Evolutionary conservation across 495 filamentous ascomycete species (phyloP).

Genomic region (Venustampulla echinocandica): DNA sequence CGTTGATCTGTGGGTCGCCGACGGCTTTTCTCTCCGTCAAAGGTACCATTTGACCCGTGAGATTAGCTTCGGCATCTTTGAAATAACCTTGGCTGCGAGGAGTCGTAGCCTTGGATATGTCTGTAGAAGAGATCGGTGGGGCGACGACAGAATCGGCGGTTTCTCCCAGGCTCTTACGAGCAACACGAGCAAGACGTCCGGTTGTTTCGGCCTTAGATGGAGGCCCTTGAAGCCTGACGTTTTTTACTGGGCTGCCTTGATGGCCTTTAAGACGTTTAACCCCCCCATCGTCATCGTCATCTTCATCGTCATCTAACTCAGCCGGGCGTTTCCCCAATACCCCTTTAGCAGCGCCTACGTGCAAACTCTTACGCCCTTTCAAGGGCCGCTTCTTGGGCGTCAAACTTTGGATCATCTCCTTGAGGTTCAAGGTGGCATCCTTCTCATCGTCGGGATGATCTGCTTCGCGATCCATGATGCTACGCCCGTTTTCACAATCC

Average conservation of each 20-base stretch:
- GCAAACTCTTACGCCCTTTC: conserved; percentile 64
- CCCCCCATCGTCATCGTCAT: conserved; percentile 51
- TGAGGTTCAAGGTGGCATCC: conserved; percentile 55
- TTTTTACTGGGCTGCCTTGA: conserved; percentile 71
- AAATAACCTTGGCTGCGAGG: conserved; percentile 44
- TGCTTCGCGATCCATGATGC: conserved; percentile 40
- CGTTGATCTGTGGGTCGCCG: conserved; percentile 22
- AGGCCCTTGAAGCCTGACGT: conserved; percentile 56
- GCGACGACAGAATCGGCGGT: conserved; percentile 23
- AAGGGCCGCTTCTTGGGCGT: conserved; percentile 66
- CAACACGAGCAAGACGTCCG: conserved; percentile 48
- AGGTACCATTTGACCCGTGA: conserved; percentile 33
- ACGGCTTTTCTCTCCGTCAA: conserved; percentile 28
- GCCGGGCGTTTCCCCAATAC: conserved; percentile 65
- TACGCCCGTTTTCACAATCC: conserved; percentile 49
- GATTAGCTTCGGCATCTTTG: conserved; percentile 34
- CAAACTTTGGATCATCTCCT: conserved; percentile 68
- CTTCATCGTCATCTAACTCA: conserved; percentile 64
- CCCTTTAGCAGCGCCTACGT: conserved; percentile 65
- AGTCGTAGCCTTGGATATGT: conserved; percentile 32
- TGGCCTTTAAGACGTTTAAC: conserved; percentile 63
- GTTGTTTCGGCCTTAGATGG: conserved; percentile 54
- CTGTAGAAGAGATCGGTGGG: conserved; percentile 39
- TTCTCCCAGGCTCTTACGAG: conserved; percentile 33
- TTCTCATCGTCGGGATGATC: conserved; percentile 41